phyloP scores from a whole-genome alignment of 805 yeast genomes.

The Yarrowia sp. region DNA sequence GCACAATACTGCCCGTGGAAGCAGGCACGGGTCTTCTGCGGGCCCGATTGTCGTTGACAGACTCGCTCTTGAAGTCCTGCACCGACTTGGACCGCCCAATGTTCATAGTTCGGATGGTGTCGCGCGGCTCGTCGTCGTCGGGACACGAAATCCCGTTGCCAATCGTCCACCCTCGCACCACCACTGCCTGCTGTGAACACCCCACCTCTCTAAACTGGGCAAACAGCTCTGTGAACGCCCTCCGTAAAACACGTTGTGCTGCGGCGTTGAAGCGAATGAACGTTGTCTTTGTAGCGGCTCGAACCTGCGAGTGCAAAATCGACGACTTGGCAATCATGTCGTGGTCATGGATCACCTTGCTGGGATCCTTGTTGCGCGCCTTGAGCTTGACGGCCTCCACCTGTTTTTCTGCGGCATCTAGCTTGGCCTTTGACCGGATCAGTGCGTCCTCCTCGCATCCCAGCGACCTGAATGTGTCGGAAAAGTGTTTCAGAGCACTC shows the following conservation, averaged over 20 bases:
- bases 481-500: conserved; percentile 17
- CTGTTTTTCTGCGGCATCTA: conserved; percentile 34
- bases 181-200: conserved; percentile 9
- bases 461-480: conserved; percentile 18
- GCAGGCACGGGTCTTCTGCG: conserved; percentile 15
- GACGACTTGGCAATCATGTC: conserved; percentile 37
- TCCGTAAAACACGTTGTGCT: conserved; percentile 19
- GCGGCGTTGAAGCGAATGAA: conserved; percentile 34
- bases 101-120: conserved; percentile 27
- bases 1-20: conserved; percentile 11
- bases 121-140: conserved; percentile 27
- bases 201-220: conserved; percentile 25
- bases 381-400: conserved; percentile 36
- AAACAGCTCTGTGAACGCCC: conserved; percentile 33
- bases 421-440: conserved; percentile 25
- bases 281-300: conserved; percentile 33
- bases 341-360: conserved; percentile 15
- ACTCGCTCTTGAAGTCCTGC: conserved; percentile 24
- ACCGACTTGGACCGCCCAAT: conserved; percentile 33
- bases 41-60: neutral
- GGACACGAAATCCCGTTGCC: conserved; percentile 19
- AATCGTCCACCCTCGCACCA: conserved; percentile 15
- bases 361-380: conserved; percentile 32
- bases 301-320: conserved; percentile 36
- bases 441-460: conserved; percentile 32